Base-by-base conservation (phyloP, 148 eudicot species). In the Bassia scoparia region DNA sequence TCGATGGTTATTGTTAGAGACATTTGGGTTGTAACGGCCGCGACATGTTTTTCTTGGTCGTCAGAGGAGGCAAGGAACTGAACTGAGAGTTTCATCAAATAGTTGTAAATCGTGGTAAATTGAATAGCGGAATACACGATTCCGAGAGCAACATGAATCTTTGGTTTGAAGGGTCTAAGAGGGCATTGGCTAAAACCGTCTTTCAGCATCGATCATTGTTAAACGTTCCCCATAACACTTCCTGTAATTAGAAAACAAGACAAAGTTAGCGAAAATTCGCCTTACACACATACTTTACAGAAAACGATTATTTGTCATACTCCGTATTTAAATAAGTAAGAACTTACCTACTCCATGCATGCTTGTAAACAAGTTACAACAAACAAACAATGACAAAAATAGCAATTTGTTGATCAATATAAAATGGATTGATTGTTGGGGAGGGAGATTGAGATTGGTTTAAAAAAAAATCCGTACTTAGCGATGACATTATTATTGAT, bases 41-140 rank as follows among this genome's bases (percentile, higher is more conserved):
- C 92, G 87, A 0, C 92, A 0, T 34, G 4, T 21, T 70, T 76
- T 30, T 89, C 63, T 0, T 79, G 85, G 18, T 89, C 89, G 46
- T 91, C 92, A 53, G 48, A 83, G 6, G 85, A 82, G 4, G 73
- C 72, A 3, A 91, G 50, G 77, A 80, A 83, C 92, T 91, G 14
- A 71, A 17, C 65, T 72, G 77, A 8, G 97, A 76, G 27, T 70
- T n/a, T 67, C 20, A 82, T 76, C 62, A 89, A 74, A 80, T 83
- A 78, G 24, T 69, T 43, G 80, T 89, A 89, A 70, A 80, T 52
- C 9, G 89, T 84, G 67, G 88, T 83, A 91, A 91, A 71, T 89
- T 91, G 85, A 83, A 85, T 0, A 91, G 7, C 0, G 97, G 97
- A 31, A 91, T 87, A 84, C 95, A 91, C 12, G 97, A 79, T n/a